phyloP scores from a whole-genome alignment of 2,329 filamentous ascomycete species.

The Curvularia verruculosa region DNA sequence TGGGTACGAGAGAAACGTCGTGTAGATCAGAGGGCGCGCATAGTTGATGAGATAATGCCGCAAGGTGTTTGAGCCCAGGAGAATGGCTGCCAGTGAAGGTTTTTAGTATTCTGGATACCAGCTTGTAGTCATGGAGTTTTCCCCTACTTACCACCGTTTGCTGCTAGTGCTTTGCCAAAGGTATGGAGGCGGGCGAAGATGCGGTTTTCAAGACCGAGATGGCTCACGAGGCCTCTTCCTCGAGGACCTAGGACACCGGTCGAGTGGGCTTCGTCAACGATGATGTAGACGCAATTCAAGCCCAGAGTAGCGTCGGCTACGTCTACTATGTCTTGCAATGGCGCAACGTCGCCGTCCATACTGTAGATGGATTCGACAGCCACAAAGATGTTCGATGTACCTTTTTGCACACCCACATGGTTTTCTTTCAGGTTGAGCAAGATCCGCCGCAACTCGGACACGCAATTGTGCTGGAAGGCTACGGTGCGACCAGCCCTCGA shows the following conservation, averaged over 20 bases:
- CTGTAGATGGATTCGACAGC: slow-evolving; percentile 63
- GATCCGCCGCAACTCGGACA: slow-evolving; percentile 50
- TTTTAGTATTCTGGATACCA: not conserved
- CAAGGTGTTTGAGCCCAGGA: slow-evolving; percentile 39
- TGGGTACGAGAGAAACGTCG: slow-evolving; percentile 52
- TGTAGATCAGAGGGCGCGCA: slow-evolving; percentile 51
- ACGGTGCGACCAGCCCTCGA: slow-evolving; percentile 60
- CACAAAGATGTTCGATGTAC: slow-evolving; percentile 39
- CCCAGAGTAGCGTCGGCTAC: slow-evolving; percentile 64
- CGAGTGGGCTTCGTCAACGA: slow-evolving; percentile 73
- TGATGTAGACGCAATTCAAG: slow-evolving; percentile 63
- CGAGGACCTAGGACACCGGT: slow-evolving; percentile 64
- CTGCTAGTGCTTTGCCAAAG: slow-evolving; percentile 71
- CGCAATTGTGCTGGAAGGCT: slow-evolving; percentile 65
- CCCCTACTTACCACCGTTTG: slow-evolving; percentile 68
- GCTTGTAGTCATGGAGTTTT: not conserved
- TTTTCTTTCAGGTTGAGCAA: slow-evolving; percentile 41
- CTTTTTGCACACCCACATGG: slow-evolving; percentile 20
- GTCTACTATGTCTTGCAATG: slow-evolving; percentile 65
- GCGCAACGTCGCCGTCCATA: slow-evolving; percentile 80
- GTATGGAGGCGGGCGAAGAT: slow-evolving; percentile 67
- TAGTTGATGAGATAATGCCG: slow-evolving; percentile 48
- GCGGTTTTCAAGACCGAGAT: slow-evolving; percentile 59
- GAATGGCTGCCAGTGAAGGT: slow-evolving; percentile 32
- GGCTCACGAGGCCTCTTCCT: slow-evolving; percentile 63